These are phyloP conservation scores for Sonneratia alba DNA, from an alignment of 345 rosid species.

Conservation along the genomic window DNA sequence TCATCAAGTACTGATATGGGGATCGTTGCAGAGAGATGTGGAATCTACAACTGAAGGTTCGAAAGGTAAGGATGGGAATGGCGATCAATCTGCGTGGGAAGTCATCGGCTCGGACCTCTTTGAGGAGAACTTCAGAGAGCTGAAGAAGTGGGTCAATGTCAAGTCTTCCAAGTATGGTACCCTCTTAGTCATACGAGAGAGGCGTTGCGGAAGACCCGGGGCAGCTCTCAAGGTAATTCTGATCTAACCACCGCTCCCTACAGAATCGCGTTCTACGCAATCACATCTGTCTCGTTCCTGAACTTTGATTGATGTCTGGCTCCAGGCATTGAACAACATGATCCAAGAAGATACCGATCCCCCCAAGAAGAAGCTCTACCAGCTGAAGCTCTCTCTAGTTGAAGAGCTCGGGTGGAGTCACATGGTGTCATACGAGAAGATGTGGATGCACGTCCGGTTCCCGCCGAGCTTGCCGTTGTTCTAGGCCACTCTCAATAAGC, in stretches of 20 bases:
- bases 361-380: constrained; percentile 73
- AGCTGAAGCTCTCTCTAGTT: constrained; percentile 62
- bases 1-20: not conserved
- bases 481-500: constrained; percentile 12
- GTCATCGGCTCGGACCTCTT: constrained; percentile 41
- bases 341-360: constrained; percentile 65
- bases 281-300: not conserved
- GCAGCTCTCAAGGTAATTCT: constrained; percentile 73
- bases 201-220: constrained; percentile 58
- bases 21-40: constrained; percentile 29
- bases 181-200: constrained; percentile 68
- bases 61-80: constrained; percentile 23
- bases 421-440: constrained; percentile 50
- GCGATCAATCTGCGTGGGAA: constrained; percentile 22
- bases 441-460: constrained; percentile 90
- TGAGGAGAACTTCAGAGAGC: constrained; percentile 68
- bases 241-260: not conserved
- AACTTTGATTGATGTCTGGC: not conserved
- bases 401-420: constrained; percentile 83
- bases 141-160: constrained; percentile 77
- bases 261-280: not conserved
- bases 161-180: constrained; percentile 73
- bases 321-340: constrained; percentile 62
- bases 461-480: constrained; percentile 70
- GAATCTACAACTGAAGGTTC: constrained; percentile 26